A percentile compares a stretch with the other conserved stretches of the same genome.
Evolutionary conservation across 305 asterid genomes (phyloP).

Genomic region (Euphrasia arctica): DNA sequence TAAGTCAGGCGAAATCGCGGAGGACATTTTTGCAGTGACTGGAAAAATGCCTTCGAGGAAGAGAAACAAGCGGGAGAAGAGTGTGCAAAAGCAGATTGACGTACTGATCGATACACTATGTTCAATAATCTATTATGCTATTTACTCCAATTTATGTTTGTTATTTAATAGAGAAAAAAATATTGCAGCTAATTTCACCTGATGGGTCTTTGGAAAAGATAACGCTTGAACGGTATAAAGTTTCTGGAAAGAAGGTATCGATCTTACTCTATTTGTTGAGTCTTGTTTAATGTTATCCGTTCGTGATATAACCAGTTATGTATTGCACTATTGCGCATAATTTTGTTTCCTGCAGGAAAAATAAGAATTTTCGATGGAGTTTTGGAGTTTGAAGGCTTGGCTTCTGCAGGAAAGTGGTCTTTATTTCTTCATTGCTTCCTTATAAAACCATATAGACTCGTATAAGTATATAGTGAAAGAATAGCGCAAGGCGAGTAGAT

Average conservation of each 20-base stretch:
- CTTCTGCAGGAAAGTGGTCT: slow-evolving; percentile 8
- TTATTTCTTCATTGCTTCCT: no score
- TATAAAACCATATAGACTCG: no score
- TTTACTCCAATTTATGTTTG: no score
- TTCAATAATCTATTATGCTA: background rate
- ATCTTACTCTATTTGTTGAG: background rate
- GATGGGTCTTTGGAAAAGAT: slow-evolving; percentile 2
- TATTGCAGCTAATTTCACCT: background rate
- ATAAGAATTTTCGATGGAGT: background rate
- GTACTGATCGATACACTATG: background rate
- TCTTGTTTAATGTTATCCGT: background rate
- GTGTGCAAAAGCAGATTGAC: slow-evolving; percentile 8
- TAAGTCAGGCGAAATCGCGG: background rate
- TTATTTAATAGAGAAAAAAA: no score
- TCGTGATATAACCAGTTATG: slow-evolving; percentile 1
- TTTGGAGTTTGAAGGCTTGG: slow-evolving; percentile 8
- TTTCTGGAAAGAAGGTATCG: background rate
- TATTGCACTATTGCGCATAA: background rate
- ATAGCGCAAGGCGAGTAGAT: no score
- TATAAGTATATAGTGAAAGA: no score
- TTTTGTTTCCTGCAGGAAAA: background rate
- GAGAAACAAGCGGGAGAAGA: slow-evolving; percentile 7
- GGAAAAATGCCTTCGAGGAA: slow-evolving; percentile 1
- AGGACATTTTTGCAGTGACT: slow-evolving; percentile 4
- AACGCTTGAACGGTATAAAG: slow-evolving; percentile 2